phyloP scores from a whole-genome alignment of 2,329 filamentous ascomycete species.

The Fusarium floridanum region DNA sequence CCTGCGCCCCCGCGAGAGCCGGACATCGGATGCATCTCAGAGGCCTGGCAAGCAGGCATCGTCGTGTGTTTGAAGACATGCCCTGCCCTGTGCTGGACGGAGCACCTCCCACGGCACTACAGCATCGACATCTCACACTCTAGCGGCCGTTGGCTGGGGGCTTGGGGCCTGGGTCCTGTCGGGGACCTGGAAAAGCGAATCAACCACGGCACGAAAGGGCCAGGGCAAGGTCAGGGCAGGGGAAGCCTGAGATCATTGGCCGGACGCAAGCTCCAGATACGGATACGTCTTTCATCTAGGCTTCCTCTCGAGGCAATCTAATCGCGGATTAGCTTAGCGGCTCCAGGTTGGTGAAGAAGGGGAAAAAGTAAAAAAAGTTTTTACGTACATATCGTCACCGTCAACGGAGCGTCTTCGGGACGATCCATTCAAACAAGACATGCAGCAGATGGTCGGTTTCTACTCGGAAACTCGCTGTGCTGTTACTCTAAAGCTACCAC shows the following conservation, averaged over 20 bases:
- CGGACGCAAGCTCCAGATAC: conserved; percentile 17
- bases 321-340: conserved; percentile 13
- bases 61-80: conserved; percentile 26
- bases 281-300: conserved; percentile 21
- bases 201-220: conserved; percentile 16
- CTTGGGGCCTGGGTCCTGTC: conserved; percentile 13
- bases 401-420: conserved; percentile 39
- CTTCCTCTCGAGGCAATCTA: not conserved
- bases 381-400: conserved; percentile 15
- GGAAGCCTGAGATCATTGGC: conserved; percentile 32
- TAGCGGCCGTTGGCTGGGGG: conserved; percentile 46
- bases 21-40: conserved; percentile 40
- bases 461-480: conserved; percentile 34
- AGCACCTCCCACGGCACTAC: conserved; percentile 18
- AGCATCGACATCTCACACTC: conserved; percentile 35
- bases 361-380: conserved; percentile 26
- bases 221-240: conserved; percentile 30
- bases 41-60: conserved; percentile 40
- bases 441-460: conserved; percentile 27
- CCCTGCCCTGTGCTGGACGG: conserved; percentile 28
- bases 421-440: conserved; percentile 16
- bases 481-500: conserved; percentile 18
- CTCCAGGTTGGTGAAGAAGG: conserved; percentile 20
- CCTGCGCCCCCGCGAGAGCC: conserved; percentile 36
- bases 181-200: conserved; percentile 30